Base-by-base conservation (phyloP, 2,329 filamentous ascomycete genomes). In the Clarireedia hainanense region DNA sequence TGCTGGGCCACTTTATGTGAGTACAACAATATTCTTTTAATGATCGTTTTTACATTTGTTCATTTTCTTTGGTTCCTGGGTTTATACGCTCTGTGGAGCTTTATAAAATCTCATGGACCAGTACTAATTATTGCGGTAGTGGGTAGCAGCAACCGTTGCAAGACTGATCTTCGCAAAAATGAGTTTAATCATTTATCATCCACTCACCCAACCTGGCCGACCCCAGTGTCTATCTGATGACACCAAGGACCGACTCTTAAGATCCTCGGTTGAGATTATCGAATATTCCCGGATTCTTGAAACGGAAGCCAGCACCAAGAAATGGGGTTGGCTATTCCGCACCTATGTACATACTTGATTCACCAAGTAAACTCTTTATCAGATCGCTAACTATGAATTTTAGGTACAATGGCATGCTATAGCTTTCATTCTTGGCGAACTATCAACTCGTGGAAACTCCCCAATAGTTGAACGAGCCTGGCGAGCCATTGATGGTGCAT, bases 131-230 rank as follows among this genome's bases (percentile, higher is more conserved):
- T 34, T 12, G 10, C 14, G 17, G 15, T 14, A 54, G 52, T 81
- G 77, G 77, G 73, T 78, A 9, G 73, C 74, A 1, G 73, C 75
- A 20, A 78, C 73, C 17, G 63, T 71, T 12, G 66, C 69, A 4
- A 67, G 70, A 6, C 62, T 74, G 4, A 68, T 73, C 30, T 67
- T 71, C 39, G 68, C 71, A 6, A 74, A 74, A 53, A 69, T 73
- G 69, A 67, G 58, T 14, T 58, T 74, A 6, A 62, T 73, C 7
- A 63, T 72, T 15, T 72, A 70, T 50, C 62, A 70, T 7, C 70
- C 71, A n/a, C 57, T 66, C 3, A 63, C 60, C 4, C 58, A 63
- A 45, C 62, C 66, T 43, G 60, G 63, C n/a, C 63, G 61, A 57
- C 58, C 63, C 3, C 63, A 68, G 14, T 58, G 58, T 7, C 59